These are phyloP conservation scores for Crithidia brevicula DNA, from an alignment of 208 protist genomes.

Conservation along the genomic window DNA sequence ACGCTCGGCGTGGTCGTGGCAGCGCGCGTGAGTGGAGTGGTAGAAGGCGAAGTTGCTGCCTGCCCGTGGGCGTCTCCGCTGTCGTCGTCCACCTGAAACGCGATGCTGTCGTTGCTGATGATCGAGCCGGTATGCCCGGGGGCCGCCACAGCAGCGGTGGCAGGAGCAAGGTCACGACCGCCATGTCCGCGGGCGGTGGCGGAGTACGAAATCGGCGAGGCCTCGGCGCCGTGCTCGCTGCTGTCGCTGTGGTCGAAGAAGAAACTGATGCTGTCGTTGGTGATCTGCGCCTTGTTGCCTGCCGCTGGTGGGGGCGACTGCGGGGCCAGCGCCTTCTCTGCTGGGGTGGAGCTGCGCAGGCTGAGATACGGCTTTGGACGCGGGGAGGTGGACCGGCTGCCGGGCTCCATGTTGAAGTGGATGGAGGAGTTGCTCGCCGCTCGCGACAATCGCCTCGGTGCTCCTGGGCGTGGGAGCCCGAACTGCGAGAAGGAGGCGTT, in stretches of 20 bases:
- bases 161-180: background rate
- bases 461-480: background rate
- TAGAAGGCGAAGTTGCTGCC: background rate
- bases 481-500: background rate
- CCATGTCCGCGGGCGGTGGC: background rate
- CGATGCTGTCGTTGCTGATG: slow-evolving; percentile 30
- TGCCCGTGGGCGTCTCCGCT: background rate
- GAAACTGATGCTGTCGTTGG: slow-evolving; percentile 40
- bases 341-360: background rate
- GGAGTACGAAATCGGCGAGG: background rate
- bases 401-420: slow-evolving; percentile 28
- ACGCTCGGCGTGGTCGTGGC: slow-evolving; percentile 1
- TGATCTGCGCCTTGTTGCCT: background rate
- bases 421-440: slow-evolving; percentile 19
- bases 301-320: background rate
- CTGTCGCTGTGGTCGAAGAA: slow-evolving; percentile 28
- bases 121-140: background rate
- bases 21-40: background rate
- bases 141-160: background rate
- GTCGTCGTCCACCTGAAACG: slow-evolving; percentile 31
- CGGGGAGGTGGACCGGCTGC: slow-evolving; percentile 11
- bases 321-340: slow-evolving; percentile 11
- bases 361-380: background rate
- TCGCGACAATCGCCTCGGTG: slow-evolving; percentile 2
- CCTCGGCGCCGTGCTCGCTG: background rate